A percentile compares a stretch with the other conserved stretches of the same genome.
These are phyloP conservation scores for Coleophoma eucalyptorum DNA, from an alignment of 2,329 filamentous ascomycete species.

Conservation along the genomic window DNA sequence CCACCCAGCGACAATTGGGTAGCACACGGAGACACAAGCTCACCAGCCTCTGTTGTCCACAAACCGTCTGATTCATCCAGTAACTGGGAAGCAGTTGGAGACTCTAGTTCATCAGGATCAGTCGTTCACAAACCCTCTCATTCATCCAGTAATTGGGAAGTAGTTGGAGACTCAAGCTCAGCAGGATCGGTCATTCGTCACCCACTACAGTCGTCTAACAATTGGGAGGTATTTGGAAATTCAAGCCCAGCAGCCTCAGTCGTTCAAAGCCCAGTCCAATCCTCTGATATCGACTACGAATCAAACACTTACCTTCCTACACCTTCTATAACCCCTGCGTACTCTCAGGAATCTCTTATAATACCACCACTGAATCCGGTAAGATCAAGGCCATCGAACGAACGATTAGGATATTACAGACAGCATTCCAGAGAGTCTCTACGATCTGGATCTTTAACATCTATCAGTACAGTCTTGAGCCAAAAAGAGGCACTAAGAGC, in stretches of 20 bases:
- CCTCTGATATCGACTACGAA: conserved; percentile 12
- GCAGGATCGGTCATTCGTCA: conserved; percentile 33
- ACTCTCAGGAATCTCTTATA: conserved; percentile 58
- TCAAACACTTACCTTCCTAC: conserved; percentile 30
- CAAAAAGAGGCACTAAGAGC: conserved; percentile 24
- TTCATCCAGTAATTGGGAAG: neutral
- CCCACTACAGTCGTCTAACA: conserved; percentile 7
- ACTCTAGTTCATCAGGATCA: neutral
- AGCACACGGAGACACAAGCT: neutral
- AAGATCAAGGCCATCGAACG: conserved; percentile 43
- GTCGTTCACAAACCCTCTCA: conserved; percentile 34
- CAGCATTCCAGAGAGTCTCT: conserved; percentile 49
- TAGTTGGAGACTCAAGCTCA: neutral
- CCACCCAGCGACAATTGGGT: too few relatives aligned
- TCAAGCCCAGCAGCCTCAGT: conserved; percentile 1
- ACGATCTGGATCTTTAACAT: conserved; percentile 49
- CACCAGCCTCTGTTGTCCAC: conserved; percentile 32
- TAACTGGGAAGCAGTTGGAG: neutral
- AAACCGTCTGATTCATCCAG: conserved; percentile 15
- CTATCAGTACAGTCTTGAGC: conserved; percentile 48
- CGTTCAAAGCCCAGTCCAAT: conserved; percentile 37
- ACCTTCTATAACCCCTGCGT: conserved; percentile 30
- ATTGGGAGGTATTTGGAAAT: neutral
- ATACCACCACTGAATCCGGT: conserved; percentile 43
- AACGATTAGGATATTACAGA: conserved; percentile 45